Percentiles rank a stretch among this genome's conserved stretches.
phyloP scores from a whole-genome alignment of 2,329 filamentous ascomycete species.

The Fusarium sp. region DNA sequence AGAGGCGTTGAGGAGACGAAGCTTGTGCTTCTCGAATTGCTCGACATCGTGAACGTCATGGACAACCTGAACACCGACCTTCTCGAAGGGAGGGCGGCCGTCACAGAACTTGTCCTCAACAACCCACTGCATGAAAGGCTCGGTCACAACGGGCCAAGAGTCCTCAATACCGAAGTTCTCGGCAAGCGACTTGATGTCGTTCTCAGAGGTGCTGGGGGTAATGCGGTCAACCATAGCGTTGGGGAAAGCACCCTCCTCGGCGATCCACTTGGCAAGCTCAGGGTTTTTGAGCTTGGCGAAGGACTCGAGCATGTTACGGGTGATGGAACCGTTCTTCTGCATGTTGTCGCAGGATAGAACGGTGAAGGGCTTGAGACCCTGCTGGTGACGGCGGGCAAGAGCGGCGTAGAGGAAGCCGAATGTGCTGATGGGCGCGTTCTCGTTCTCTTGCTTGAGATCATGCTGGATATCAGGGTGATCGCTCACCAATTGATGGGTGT shows the following conservation, averaged over 20 bases:
- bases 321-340: constrained; percentile 67
- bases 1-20: constrained; percentile 64
- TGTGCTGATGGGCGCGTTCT: constrained; percentile 57
- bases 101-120: constrained; percentile 64
- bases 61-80: constrained; percentile 64
- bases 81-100: constrained; percentile 63
- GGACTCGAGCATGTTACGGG: constrained; percentile 61
- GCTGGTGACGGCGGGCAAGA: constrained; percentile 56
- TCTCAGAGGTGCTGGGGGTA: constrained; percentile 60
- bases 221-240: constrained; percentile 68
- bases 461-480: constrained; percentile 62
- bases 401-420: constrained; percentile 66
- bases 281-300: constrained; percentile 61
- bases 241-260: constrained; percentile 60
- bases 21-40: constrained; percentile 67
- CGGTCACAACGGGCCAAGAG: constrained; percentile 64
- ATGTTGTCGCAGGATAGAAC: constrained; percentile 68
- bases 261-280: constrained; percentile 61
- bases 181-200: constrained; percentile 58
- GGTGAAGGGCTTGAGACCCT: constrained; percentile 63
- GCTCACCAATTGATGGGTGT: constrained; percentile 63
- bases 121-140: constrained; percentile 68
- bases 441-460: constrained; percentile 60
- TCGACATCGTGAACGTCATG: constrained; percentile 63
- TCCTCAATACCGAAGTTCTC: constrained; percentile 60